These are phyloP conservation scores for Hypoxylon sp. DNA, from an alignment of 2,329 filamentous ascomycete species.

Conservation along the genomic window DNA sequence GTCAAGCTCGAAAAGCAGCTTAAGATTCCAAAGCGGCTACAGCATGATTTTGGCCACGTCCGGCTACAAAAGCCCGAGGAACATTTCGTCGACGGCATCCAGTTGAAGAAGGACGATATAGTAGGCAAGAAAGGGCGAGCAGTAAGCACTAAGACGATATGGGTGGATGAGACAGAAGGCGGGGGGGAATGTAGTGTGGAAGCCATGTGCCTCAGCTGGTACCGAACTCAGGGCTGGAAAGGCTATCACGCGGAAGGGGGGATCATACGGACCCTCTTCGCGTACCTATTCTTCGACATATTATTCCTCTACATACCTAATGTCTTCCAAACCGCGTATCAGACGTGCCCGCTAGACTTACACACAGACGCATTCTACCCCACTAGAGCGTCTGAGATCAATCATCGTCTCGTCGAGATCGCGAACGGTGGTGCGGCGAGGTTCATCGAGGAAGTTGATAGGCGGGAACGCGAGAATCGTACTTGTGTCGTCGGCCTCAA, in stretches of 20 bases:
- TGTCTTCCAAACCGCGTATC: conserved; percentile 95
- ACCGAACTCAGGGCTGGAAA: conserved; percentile 88
- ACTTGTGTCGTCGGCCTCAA: conserved; percentile 93
- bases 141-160: conserved; percentile 81
- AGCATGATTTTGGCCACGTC: conserved; percentile 94
- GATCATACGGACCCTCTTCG: conserved; percentile 91
- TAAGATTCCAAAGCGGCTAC: conserved; percentile 84
- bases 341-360: conserved; percentile 92
- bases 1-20: conserved; percentile 89
- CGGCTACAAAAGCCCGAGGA: conserved; percentile 81
- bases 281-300: conserved; percentile 92
- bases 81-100: conserved; percentile 81
- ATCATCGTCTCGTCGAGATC: conserved; percentile 87
- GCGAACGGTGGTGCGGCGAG: conserved; percentile 81
- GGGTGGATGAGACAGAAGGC: conserved; percentile 82
- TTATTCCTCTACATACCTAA: conserved; percentile 95
- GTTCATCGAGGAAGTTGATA: conserved; percentile 78
- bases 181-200: conserved; percentile 88
- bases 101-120: conserved; percentile 74
- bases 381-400: conserved; percentile 88
- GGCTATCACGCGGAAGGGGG: conserved; percentile 95
- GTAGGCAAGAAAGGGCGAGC: conserved; percentile 58
- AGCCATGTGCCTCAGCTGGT: conserved; percentile 91
- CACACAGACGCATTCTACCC: conserved; percentile 95
- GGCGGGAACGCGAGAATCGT: conserved; percentile 74